Conservation (phyloP, 1,284 basidiomycete species). For the Exobasidium cylindrosporum region DNA sequence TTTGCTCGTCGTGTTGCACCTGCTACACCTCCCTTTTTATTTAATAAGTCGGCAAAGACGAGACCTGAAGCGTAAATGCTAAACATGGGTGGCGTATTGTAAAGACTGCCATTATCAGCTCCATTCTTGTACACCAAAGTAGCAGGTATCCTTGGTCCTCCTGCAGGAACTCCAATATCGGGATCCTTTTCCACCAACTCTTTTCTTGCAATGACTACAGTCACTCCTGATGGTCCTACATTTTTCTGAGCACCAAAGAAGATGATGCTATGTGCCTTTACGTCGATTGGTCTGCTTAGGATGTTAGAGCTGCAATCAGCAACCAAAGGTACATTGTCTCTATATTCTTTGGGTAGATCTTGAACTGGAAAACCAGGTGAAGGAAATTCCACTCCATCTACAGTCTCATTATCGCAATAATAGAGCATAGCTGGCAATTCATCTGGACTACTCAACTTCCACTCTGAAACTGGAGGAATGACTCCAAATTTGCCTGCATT, state of each 20-base stretch:
- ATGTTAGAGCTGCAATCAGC: constrained; percentile 96
- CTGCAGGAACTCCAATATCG: constrained; percentile 31
- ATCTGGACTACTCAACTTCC: constrained; percentile 66
- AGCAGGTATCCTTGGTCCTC: constrained; percentile 69
- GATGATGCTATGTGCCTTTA: constrained; percentile 72
- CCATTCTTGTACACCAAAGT: constrained; percentile 82
- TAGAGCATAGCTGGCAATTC: constrained; percentile 81
- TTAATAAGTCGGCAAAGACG: constrained; percentile 71
- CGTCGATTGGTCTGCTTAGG: constrained; percentile 87
- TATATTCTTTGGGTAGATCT: constrained; percentile 63
- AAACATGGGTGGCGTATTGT: constrained; percentile 93
- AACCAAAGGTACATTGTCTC: constrained; percentile 71
- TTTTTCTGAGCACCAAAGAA: constrained; percentile 99
- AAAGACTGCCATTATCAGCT: constrained; percentile 75
- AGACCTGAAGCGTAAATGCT: constrained; percentile 87
- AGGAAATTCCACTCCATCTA: constrained; percentile 90
- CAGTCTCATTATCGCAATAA: constrained; percentile 99
- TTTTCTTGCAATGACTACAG: constrained; percentile 85
- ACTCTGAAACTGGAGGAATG: constrained; percentile 71
- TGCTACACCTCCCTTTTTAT: constrained; percentile 65
- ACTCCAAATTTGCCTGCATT: constrained; percentile 64
- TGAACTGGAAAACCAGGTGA: constrained; percentile 80
- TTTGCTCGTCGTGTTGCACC: constrained; percentile 50
- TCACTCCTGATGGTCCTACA: constrained; percentile 88
- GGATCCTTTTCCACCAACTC: constrained; percentile 63